Evolutionary conservation across 1,284 basidiomycete genomes (phyloP), one percentile per base, ranked within the genome.

Genomic region (Cryptococcus sp.): DNA sequence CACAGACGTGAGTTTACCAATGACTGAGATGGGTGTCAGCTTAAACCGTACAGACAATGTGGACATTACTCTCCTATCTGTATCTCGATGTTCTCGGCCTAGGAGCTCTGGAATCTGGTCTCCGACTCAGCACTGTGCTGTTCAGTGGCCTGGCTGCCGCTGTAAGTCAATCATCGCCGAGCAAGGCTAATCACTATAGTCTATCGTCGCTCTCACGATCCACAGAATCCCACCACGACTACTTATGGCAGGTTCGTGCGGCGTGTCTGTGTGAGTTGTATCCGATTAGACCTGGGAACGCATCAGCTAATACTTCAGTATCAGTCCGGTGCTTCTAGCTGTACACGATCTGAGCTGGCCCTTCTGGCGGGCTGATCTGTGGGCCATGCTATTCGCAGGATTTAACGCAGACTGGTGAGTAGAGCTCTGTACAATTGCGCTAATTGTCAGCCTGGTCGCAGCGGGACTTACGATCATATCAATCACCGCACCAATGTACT

Each of bases 111-210:
- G 45, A 50, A 18, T 36, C 46, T 4, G 55, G 55, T 2, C 45
- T 56, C 16, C 45, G 31, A 32, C 25, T 53, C 23, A 44, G 47
- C 37, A 32, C 46, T 7, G 47, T 24, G 36, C 36, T 50, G n/a
- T 53, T 56, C 50, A 53, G 55, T 37, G 55, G 55, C 14, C 31
- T 36, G 3, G 28, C 18, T 2, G 50, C 55, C 9, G 51, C 51
- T 2, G 55, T 53, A 37, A 23, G 51, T 46, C 3, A 11, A 9
- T 39, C 36, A 7, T 39, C 36, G 14, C 14, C 36, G 36, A 14
- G 5, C 7, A 19, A 43, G n/a, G 13, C 28, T 32, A 7, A 36
- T 18, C 34, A 11, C 4, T 21, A 16, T 28, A 50, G 49, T 10
- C 45, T 7, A 9, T 52, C 1, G 53, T 55, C n/a, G 45, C 53